phyloP scores from a whole-genome alignment of 257 asterid genomes.

The Nicotiana noctiflora region DNA sequence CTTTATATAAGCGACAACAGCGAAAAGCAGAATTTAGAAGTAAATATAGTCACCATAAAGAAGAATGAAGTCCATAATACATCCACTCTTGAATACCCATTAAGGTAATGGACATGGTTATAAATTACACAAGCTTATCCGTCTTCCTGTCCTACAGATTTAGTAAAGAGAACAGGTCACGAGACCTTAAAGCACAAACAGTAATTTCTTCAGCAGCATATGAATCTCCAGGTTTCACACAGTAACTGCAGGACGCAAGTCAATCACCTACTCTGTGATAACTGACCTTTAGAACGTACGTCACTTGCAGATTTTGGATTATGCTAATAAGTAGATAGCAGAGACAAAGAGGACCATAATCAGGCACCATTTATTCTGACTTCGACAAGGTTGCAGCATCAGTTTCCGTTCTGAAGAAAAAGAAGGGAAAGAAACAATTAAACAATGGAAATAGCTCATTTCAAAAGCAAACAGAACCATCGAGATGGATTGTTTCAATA shows the following conservation, averaged over 20 bases:
- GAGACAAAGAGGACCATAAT: slow-evolving; percentile 1
- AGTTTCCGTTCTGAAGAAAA: neutral
- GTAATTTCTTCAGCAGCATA: neutral
- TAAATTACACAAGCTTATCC: neutral
- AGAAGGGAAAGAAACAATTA: neutral
- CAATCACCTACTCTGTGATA: slow-evolving; percentile 5
- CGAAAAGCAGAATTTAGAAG: neutral
- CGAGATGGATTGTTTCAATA: neutral
- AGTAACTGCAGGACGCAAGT: slow-evolving; percentile 27
- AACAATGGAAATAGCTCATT: neutral
- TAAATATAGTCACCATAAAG: neutral
- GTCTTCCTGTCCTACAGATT: neutral
- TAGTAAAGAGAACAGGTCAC: neutral
- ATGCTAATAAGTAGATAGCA: neutral
- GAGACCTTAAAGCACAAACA: slow-evolving; percentile 4
- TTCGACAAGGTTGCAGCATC: neutral
- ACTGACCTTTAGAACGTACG: slow-evolving; percentile 11
- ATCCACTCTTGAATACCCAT: slow-evolving; percentile 1
- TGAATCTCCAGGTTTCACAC: neutral
- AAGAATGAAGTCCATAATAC: slow-evolving; percentile 5
- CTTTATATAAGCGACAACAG: neutral
- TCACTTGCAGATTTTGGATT: slow-evolving; percentile 15
- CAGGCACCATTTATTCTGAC: neutral
- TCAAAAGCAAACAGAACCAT: neutral
- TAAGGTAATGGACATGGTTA: neutral